Evolutionary conservation across 1,284 basidiomycete species (phyloP).

Genomic region (Moniliophthora roreri): DNA sequence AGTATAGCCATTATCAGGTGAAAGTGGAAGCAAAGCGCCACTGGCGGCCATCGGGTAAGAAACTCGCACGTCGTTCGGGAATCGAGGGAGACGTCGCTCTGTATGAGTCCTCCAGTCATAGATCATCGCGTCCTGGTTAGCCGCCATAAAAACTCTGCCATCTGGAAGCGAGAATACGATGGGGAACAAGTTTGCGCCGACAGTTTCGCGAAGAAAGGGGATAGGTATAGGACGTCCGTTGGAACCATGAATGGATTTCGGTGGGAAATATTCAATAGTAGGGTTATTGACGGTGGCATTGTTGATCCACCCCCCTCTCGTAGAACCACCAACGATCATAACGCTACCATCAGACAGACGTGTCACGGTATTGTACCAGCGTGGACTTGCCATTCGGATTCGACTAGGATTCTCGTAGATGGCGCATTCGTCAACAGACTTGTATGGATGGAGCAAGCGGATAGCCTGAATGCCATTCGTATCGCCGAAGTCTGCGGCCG

Average conservation of each 20-base stretch:
- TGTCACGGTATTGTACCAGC: conserved; percentile 77
- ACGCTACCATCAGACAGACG: conserved; percentile 75
- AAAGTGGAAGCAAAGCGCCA: conserved; percentile 69
- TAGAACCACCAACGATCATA: conserved; percentile 80
- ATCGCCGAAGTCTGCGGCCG: conserved; percentile 74
- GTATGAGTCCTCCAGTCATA: conserved; percentile 72
- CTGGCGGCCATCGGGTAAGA: conserved; percentile 83
- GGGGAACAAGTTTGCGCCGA: conserved; percentile 82
- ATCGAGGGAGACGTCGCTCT: conserved; percentile 62
- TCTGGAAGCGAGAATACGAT: conserved; percentile 76
- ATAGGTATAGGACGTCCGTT: conserved; percentile 64
- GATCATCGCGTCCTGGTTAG: conserved; percentile 78
- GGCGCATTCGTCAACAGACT: conserved; percentile 49
- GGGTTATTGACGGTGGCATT: conserved; percentile 79
- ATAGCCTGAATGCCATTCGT: conserved; percentile 73
- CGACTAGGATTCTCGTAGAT: conserved; percentile 66
- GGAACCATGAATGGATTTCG: conserved; percentile 65
- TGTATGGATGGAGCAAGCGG: conserved; percentile 73
- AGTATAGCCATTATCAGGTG: conserved; percentile 58
- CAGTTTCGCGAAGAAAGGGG: conserved; percentile 67
- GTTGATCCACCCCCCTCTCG: conserved; percentile 81
- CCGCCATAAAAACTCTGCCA: conserved; percentile 74
- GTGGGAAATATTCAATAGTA: conserved; percentile 78
- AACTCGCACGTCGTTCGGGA: conserved; percentile 80
- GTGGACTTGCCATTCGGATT: conserved; percentile 68